These are phyloP conservation scores for Flaveria floridana DNA, from an alignment of 140 eudicot species.

Conservation along the genomic window DNA sequence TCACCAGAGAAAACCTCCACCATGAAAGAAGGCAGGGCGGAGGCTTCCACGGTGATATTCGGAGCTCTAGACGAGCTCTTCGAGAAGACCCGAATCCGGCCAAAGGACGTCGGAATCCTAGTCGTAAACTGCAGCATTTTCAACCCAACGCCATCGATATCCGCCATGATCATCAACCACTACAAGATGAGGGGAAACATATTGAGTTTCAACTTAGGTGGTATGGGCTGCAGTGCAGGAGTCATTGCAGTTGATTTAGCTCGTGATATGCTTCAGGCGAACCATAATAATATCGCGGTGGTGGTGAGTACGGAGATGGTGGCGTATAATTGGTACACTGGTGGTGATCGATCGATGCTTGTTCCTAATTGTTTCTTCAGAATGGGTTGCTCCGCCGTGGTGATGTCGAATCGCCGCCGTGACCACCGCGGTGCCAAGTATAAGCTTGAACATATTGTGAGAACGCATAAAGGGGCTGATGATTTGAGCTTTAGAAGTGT, in stretches of 20 bases:
- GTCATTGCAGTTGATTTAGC: conserved; percentile 79
- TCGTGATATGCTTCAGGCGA: conserved; percentile 81
- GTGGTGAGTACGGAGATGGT: conserved; percentile 95
- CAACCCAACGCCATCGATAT: conserved; percentile 89
- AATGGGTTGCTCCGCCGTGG: conserved; percentile 87
- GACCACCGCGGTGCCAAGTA: conserved; percentile 77
- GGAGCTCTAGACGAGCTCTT: conserved; percentile 93
- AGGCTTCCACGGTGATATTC: conserved; percentile 82
- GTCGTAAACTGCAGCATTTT: conserved; percentile 94
- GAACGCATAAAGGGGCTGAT: conserved; percentile 84
- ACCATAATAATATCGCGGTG: conserved; percentile 73
- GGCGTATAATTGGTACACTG: conserved; percentile 86
- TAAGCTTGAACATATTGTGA: conserved; percentile 73
- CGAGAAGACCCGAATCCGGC: conserved; percentile 60
- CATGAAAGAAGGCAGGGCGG: conserved; percentile 88
- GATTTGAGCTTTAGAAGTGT: conserved; percentile 56
- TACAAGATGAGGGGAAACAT: conserved; percentile 90
- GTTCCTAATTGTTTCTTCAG: conserved; percentile 82
- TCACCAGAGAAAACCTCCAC: conserved; percentile 58
- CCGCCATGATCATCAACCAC: conserved; percentile 91
- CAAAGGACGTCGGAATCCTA: conserved; percentile 77
- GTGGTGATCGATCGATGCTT: conserved; percentile 74
- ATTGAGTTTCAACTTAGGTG: conserved; percentile 81
- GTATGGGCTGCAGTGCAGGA: conserved; percentile 98
- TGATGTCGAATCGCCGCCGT: conserved; percentile 79